Evolutionary conservation across 805 yeast species (phyloP).

Genomic region (Myxozyma nipponensis): DNA sequence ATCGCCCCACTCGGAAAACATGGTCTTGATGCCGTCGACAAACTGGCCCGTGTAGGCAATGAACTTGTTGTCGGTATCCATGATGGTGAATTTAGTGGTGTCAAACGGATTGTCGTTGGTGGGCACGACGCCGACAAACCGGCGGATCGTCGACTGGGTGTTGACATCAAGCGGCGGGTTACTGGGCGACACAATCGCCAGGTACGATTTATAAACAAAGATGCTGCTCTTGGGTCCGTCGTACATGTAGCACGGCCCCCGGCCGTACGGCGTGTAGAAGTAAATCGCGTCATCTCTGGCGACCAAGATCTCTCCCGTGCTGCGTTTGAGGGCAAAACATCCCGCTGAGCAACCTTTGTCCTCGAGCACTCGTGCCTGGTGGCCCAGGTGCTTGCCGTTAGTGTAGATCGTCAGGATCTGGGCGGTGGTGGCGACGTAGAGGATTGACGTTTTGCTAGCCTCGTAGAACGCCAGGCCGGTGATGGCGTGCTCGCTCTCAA

Average conservation of each 20-base stretch:
- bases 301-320: conserved; percentile 53
- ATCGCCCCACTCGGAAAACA: conserved; percentile 55
- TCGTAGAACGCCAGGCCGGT: conserved; percentile 64
- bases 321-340: conserved; percentile 38
- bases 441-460: conserved; percentile 44
- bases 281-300: conserved; percentile 62
- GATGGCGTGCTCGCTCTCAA: conserved; percentile 72
- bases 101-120: conserved; percentile 31
- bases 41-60: conserved; percentile 66
- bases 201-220: conserved; percentile 50
- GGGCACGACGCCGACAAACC: conserved; percentile 34
- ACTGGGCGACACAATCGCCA: conserved; percentile 57
- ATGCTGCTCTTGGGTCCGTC: conserved; percentile 55
- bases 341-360: conserved; percentile 47
- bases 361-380: conserved; percentile 51
- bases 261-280: conserved; percentile 55
- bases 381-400: conserved; percentile 71
- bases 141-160: conserved; percentile 21
- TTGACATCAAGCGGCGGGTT: conserved; percentile 30
- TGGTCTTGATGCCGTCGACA: conserved; percentile 58
- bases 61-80: conserved; percentile 68
- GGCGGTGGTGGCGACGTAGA: conserved; percentile 73
- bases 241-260: conserved; percentile 49
- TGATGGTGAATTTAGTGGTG: conserved; percentile 57
- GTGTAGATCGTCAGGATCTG: conserved; percentile 69